These are phyloP conservation scores for Cymodocea nodosa DNA, from an alignment of 116 monocot genomes.

Conservation along the genomic window DNA sequence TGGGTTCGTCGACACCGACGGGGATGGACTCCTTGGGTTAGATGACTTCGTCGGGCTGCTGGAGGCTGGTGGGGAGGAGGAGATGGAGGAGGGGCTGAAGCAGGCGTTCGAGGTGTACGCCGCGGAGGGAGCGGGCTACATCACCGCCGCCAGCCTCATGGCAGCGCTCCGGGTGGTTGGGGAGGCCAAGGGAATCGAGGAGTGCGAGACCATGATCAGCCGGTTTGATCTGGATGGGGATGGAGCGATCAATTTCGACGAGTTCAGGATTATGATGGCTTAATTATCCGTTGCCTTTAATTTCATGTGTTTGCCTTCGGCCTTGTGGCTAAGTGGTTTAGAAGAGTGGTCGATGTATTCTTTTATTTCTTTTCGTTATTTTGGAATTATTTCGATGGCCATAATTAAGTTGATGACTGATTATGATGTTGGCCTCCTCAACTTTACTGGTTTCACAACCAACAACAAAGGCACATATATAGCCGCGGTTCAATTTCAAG, in stretches of 20 bases:
- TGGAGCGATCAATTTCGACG: constrained; percentile 45
- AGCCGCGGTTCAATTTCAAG: no score
- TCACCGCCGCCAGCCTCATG: constrained; percentile 34
- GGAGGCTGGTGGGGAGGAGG: constrained; percentile 18
- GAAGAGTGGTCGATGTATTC: no score
- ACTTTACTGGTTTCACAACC: no score
- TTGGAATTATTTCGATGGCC: no score
- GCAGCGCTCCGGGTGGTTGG: constrained; percentile 25
- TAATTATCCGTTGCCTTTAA: no score
- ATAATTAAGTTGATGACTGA: no score
- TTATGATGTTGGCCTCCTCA: no score
- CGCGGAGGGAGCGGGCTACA: constrained; percentile 19
- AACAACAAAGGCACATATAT: no score
- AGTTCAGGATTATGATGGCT: constrained; percentile 49
- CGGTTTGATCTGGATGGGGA: constrained; percentile 45
- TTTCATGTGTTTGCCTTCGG: no score
- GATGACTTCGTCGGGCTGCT: constrained; percentile 22
- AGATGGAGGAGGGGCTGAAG: constrained; percentile 5
- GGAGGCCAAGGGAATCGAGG: constrained; percentile 12
- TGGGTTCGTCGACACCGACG: constrained; percentile 15
- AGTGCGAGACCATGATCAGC: constrained; percentile 38
- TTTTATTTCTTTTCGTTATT: no score
- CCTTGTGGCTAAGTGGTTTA: no score
- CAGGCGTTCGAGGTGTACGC: constrained; percentile 15
- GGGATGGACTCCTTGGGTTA: constrained; percentile 25